A percentile compares a stretch with the other conserved stretches of the same genome.
Evolutionary conservation across 23 red algal genomes (phyloP).

Genomic region (Agarophyton chilense): DNA sequence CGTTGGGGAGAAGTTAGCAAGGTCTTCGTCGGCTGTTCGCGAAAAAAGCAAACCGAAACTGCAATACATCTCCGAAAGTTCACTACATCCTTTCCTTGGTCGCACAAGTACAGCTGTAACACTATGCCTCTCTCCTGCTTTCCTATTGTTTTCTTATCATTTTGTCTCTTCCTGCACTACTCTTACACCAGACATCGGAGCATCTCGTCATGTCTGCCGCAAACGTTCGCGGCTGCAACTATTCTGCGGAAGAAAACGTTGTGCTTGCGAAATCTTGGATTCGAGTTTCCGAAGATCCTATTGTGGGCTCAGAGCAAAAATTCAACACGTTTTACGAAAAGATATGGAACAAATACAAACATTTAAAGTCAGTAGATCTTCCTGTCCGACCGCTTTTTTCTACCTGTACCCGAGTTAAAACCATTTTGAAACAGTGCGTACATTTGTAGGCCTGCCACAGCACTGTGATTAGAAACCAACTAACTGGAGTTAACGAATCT

Average conservation of each 20-base stretch:
- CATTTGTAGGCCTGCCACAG: background rate
- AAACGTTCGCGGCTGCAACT: no score
- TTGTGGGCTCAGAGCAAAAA: background rate
- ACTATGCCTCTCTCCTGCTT: no score
- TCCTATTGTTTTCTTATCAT: no score
- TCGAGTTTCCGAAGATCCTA: background rate
- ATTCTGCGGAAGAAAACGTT: background rate
- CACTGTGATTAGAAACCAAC: background rate
- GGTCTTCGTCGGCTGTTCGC: no score
- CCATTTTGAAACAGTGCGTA: background rate
- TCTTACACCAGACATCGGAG: no score
- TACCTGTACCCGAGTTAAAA: background rate
- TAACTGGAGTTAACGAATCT: background rate
- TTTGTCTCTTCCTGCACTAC: no score
- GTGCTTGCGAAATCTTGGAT: background rate
- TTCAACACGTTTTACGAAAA: background rate
- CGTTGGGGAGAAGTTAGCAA: no score
- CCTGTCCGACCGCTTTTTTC: background rate
- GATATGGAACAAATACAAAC: background rate
- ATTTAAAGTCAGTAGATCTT: background rate
- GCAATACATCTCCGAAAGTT: no score
- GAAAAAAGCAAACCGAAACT: no score
- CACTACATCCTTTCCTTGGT: no score
- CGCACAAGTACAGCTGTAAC: no score
- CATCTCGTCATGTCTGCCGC: no score